Evolutionary conservation across 2,329 filamentous ascomycete species (phyloP).

Genomic region (Xylariomycetidae sp.): DNA sequence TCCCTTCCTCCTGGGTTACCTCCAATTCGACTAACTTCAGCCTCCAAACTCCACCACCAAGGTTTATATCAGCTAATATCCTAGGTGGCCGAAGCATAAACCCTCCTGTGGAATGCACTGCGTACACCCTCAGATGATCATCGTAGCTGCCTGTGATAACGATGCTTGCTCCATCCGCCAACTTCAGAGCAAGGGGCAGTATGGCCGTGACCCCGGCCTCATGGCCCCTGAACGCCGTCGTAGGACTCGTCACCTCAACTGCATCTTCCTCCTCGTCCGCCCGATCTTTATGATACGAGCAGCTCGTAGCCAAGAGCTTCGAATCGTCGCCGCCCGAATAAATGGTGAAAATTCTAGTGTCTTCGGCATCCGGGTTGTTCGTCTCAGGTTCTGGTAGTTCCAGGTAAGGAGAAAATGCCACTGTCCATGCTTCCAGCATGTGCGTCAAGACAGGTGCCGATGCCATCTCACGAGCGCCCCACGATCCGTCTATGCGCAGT

Average conservation of each 20-base stretch:
- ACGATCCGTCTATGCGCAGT: constrained; percentile 39
- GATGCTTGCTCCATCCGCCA: constrained; percentile 42
- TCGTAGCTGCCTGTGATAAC: constrained; percentile 90
- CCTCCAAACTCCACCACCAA: constrained; percentile 84
- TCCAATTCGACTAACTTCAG: constrained; percentile 53
- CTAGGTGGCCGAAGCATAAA: constrained; percentile 37
- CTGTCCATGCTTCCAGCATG: constrained; percentile 67
- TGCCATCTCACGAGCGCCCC: constrained; percentile 28
- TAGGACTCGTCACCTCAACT: constrained; percentile 15
- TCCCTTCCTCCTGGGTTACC: constrained; percentile 13
- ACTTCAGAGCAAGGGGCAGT: constrained; percentile 53
- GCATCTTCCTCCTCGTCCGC: constrained; percentile 8
- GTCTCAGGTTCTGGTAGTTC: background rate
- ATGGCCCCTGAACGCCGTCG: constrained; percentile 48
- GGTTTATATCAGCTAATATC: constrained; percentile 56
- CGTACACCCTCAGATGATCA: constrained; percentile 67
- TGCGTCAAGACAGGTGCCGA: constrained; percentile 40
- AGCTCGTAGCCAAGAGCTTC: constrained; percentile 44
- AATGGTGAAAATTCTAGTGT: constrained; percentile 31
- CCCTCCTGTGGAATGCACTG: constrained; percentile 33
- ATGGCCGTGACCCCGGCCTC: constrained; percentile 85
- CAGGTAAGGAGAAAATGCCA: constrained; percentile 47
- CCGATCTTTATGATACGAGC: constrained; percentile 12
- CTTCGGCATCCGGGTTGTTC: constrained; percentile 4
- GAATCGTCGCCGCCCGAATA: constrained; percentile 76